Evolutionary conservation across 1,284 basidiomycete genomes (phyloP).

Genomic region (Heterobasidion occidentale): DNA sequence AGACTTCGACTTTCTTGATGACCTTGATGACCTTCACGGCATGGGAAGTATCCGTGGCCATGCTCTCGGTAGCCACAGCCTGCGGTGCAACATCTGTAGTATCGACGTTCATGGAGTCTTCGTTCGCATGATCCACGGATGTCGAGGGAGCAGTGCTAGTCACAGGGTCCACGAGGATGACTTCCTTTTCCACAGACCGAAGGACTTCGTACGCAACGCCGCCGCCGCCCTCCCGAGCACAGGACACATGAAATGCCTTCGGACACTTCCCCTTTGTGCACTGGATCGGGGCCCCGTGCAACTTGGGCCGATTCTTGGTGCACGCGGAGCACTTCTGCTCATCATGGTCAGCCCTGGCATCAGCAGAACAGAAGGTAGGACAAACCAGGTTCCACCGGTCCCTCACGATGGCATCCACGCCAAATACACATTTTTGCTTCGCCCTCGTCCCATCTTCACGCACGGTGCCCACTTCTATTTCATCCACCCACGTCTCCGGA

Average conservation of each 20-base stretch:
- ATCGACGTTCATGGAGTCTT: constrained; percentile 15
- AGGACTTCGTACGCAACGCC: constrained; percentile 57
- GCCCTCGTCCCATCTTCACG: constrained; percentile 23
- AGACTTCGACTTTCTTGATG: constrained; percentile 64
- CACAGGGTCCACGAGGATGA: constrained; percentile 43
- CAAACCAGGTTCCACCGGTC: constrained; percentile 87
- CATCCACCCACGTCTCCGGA: constrained; percentile 84
- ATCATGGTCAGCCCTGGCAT: background rate
- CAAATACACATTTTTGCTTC: constrained; percentile 60
- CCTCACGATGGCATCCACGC: constrained; percentile 78
- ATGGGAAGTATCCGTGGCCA: constrained; percentile 9
- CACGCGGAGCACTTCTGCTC: constrained; percentile 84
- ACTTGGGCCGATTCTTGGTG: constrained; percentile 54
- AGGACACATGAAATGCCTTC: constrained; percentile 90
- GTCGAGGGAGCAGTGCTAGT: constrained; percentile 1
- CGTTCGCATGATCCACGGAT: background rate
- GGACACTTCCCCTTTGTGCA: constrained; percentile 92
- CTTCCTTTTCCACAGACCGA: constrained; percentile 70
- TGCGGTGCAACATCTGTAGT: constrained; percentile 3
- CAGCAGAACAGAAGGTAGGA: constrained; percentile 7
- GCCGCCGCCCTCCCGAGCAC: constrained; percentile 57
- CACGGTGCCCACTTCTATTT: constrained; percentile 33
- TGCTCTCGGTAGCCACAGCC: constrained; percentile 2
- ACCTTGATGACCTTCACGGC: constrained; percentile 48
- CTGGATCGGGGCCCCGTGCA: constrained; percentile 87